Evolutionary conservation across 345 rosid genomes (phyloP), one percentile per base, ranked within the genome.

Genomic region (Pugionium dolabratum): DNA sequence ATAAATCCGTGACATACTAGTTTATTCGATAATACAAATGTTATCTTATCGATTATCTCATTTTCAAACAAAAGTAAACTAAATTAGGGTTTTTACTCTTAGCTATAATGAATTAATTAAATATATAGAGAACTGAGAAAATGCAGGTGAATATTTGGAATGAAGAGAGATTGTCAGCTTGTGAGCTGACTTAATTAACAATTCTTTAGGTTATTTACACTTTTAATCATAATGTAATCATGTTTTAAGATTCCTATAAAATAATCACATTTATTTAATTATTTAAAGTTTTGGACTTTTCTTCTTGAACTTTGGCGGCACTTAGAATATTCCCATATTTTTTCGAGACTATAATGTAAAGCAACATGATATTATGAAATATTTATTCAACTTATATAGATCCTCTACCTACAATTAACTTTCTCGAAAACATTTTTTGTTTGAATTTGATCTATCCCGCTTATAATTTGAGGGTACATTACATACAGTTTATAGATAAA

Each of bases 211-310:
- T 54, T 30, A 41, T 44, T 69, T 54, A 66, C 56, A 53, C 76
- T 76, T 75, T 92, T 18, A 84, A 93, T 93, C 91, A 93, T 89
- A 93, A 85, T 86, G 90, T 87, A 93, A 93, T 90, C 63, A 89
- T 91, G 80, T 78, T 61, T 60, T 81, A 70, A 73, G 67, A 52
- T 66, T 66, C 70, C 62, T 59, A 58, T 65, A 66, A 59, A 59
- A 28, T 31, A 39, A 52, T 27, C 1, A 28, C 9, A 34, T 53
- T 70, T 80, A 37, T 77, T 81, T 86, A 88, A 49, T 18, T 58
- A 50, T 76, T 47, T 46, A 50, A 54, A 50, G n/a, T 69, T 79
- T 86, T 94, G 97, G 89, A 83, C 50, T 82, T 82, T 88, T 72
- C 90, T 76, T 81, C 89, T 94, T 94, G 88, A 86, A 85, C 96